Evolutionary conservation across 345 rosid genomes (phyloP), one percentile per base, ranked within the genome.

Genomic region (Linum trigynum): DNA sequence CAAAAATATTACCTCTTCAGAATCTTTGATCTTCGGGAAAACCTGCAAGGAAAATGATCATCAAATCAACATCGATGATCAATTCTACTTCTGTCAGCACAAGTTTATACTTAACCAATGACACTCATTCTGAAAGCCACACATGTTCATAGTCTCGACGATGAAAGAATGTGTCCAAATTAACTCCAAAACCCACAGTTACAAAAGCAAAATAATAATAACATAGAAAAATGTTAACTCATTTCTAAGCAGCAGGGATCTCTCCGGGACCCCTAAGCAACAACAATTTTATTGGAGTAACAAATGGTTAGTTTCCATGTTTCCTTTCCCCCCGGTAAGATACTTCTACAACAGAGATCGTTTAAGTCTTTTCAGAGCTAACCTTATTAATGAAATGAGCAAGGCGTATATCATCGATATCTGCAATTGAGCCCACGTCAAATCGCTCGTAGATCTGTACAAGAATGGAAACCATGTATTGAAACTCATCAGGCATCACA

Each of bases 21-120:
- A 84, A 74, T 90, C 98, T 73, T 90, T 90, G 58, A 92, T 85
- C 81, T 88, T 92, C 55, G 98, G 97, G 69, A 87, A 92, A 39
- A 92, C 91, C 98, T 89, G 84, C 83, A 77, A 73, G 66, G 65
- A 80, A 74, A 78, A 68, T 40, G 62, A 67, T 70, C 41, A 56
- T 56, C 38, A 68, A 48, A 48, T 23, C 32, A 23, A 23, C 32
- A 23, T 23, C 32, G 32, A 23, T 23, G 32, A 23, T 23, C 32
- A 23, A 23, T 23, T 23, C 32, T 23, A 23, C 32, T 23, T 23
- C 32, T 23, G 32, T 23, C 32, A 23, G 32, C 32, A 23, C 32
- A 23, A 23, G 32, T 23, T 23, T 23, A 23, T 23, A 23, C 32
- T 23, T 23, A 23, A 23, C 32, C 32, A 23, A 23, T 23, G 32